phyloP scores from a whole-genome alignment of 73 alveolate genomes.

The Loxodes magnus region DNA sequence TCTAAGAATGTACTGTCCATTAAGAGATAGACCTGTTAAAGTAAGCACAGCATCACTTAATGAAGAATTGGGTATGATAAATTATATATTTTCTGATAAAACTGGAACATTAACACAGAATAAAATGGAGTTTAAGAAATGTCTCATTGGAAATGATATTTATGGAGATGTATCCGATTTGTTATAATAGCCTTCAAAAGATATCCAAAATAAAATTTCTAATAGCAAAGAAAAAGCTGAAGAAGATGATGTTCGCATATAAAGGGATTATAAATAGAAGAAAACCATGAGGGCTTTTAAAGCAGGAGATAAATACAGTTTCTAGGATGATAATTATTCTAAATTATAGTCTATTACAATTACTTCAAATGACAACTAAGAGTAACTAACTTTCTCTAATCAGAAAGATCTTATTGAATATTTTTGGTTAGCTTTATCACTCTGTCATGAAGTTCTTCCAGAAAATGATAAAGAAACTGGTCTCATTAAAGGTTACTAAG shows the following conservation, averaged over 20 bases:
- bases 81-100: conserved; percentile 25
- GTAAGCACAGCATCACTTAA: conserved; percentile 34
- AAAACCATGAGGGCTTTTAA: conserved; percentile 16
- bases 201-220: neutral
- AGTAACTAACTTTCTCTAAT: neutral
- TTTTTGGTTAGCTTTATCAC: conserved; percentile 29
- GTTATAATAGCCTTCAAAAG: too few species aligned
- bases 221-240: neutral
- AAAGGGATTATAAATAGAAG: too few species aligned
- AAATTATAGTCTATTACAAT: conserved; percentile 34
- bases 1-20: conserved; percentile 55
- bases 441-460: conserved; percentile 63
- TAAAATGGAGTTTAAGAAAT: conserved; percentile 6
- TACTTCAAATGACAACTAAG: neutral
- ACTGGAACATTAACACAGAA: conserved; percentile 17
- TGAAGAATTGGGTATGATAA: conserved; percentile 35
- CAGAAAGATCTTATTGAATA: conserved; percentile 6
- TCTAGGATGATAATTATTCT: conserved; percentile 59
- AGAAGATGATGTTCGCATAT: neutral
- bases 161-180: too few species aligned
- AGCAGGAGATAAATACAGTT: conserved; percentile 63
- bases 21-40: conserved; percentile 49
- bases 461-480: conserved; percentile 35
- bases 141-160: neutral
- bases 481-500: conserved; percentile 31